These are phyloP conservation scores for Trichoderma atrobrunneum DNA, from an alignment of 2,329 filamentous ascomycete species.

Conservation along the genomic window DNA sequence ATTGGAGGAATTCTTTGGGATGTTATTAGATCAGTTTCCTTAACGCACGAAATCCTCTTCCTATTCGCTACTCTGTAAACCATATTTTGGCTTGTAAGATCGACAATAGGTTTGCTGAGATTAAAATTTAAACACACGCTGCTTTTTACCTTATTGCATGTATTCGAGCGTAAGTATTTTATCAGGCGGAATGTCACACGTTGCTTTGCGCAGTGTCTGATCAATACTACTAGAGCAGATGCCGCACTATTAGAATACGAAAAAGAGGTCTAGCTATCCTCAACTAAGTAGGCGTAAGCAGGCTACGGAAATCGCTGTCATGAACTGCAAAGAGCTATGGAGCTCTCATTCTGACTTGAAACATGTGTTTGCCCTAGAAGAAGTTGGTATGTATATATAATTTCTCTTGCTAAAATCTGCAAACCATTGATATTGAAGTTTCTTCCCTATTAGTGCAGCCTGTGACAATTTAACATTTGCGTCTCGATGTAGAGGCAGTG, in stretches of 20 bases:
- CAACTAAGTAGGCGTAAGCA: background rate
- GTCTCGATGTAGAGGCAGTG: background rate
- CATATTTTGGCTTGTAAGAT: background rate
- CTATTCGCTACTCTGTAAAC: background rate
- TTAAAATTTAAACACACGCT: background rate
- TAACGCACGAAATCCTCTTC: background rate
- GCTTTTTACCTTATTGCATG: background rate
- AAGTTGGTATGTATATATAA: background rate
- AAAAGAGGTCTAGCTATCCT: background rate
- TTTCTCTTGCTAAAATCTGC: background rate
- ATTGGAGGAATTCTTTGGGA: background rate
- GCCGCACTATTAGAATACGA: background rate
- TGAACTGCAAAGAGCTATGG: background rate
- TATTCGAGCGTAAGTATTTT: background rate
- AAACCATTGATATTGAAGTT: background rate
- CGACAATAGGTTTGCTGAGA: background rate
- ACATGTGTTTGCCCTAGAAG: background rate
- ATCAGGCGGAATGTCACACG: background rate
- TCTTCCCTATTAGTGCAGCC: background rate
- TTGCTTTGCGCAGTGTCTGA: background rate
- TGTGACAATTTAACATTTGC: background rate
- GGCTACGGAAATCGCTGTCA: background rate
- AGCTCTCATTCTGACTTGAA: background rate
- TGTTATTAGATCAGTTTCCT: background rate
- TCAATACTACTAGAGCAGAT: background rate